Evolutionary conservation across 306 rosid genomes (phyloP).

Genomic region (Hylodesmum podocarpum): DNA sequence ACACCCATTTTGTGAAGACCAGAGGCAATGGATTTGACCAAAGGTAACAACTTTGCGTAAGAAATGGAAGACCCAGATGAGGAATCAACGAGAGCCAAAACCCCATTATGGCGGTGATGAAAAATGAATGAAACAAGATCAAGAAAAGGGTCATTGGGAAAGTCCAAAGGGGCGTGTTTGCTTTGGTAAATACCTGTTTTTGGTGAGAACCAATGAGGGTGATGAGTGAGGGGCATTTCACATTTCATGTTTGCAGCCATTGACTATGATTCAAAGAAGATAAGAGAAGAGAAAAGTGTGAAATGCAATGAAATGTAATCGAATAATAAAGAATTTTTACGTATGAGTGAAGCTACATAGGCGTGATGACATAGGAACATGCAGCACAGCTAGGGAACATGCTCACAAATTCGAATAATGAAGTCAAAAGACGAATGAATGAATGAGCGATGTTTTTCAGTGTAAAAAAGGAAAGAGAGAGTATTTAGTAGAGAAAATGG

Average conservation of each 20-base stretch:
- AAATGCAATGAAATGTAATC: background rate
- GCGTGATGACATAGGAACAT: no score
- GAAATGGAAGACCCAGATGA: conserved; percentile 63
- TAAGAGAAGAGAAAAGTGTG: background rate
- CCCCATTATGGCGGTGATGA: conserved; percentile 59
- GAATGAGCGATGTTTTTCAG: no score
- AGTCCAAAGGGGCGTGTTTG: conserved; percentile 38
- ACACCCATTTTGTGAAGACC: conserved; percentile 63
- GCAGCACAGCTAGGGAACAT: no score
- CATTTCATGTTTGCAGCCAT: conserved; percentile 34
- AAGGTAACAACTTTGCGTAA: conserved; percentile 54
- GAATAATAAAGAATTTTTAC: background rate
- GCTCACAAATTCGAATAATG: no score
- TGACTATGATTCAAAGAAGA: background rate
- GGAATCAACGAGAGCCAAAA: conserved; percentile 71
- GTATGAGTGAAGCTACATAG: background rate
- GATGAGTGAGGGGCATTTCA: background rate
- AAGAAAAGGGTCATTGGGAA: conserved; percentile 67
- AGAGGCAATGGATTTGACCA: conserved; percentile 66
- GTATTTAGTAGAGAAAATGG: no score
- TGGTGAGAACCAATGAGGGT: conserved; percentile 64
- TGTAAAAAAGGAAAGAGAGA: no score
- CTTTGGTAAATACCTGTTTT: conserved; percentile 63
- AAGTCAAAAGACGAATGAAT: no score
- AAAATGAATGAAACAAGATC: conserved; percentile 72